Percentiles rank a stretch among this genome's conserved stretches.
These are phyloP conservation scores for Naganishia randhawae DNA, from an alignment of 768 basidiomycete species.

Conservation along the genomic window DNA sequence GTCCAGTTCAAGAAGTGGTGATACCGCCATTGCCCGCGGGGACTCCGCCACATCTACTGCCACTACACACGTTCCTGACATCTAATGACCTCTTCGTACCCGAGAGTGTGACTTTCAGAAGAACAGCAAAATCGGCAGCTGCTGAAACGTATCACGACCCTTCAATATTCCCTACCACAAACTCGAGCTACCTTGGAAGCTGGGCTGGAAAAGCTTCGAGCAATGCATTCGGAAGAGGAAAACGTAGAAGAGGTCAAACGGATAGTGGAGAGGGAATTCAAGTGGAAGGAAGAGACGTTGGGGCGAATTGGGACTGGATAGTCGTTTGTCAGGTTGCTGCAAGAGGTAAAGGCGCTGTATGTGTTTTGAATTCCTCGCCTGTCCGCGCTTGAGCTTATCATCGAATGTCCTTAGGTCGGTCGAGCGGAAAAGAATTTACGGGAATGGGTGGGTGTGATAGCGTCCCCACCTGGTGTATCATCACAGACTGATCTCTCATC, in stretches of 20 bases:
- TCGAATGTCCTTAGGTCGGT: constrained; percentile 27
- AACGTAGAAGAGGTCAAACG: constrained; percentile 24
- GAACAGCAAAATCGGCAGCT: constrained; percentile 11
- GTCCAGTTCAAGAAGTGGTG: constrained; percentile 4
- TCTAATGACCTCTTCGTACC: constrained; percentile 28
- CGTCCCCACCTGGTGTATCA: neutral
- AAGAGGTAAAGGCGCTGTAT: constrained; percentile 41
- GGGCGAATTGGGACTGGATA: constrained; percentile 45
- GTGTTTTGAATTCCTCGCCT: neutral
- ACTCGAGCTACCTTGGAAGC: neutral
- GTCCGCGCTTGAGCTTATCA: neutral
- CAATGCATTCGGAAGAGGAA: constrained; percentile 4
- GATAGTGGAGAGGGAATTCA: constrained; percentile 27
- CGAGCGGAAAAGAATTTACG: constrained; percentile 41
- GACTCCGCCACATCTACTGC: constrained; percentile 15
- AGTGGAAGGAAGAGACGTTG: constrained; percentile 25
- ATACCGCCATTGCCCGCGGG: constrained; percentile 17
- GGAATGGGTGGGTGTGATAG: constrained; percentile 35
- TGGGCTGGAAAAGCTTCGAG: neutral
- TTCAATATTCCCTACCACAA: neutral
- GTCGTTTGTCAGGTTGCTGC: constrained; percentile 39
- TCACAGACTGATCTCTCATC: neutral
- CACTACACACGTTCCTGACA: constrained; percentile 27
- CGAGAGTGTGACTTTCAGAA: constrained; percentile 16
- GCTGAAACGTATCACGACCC: constrained; percentile 7